These are phyloP conservation scores for Amanita rubescens DNA, from an alignment of 768 basidiomycete species.

Conservation along the genomic window DNA sequence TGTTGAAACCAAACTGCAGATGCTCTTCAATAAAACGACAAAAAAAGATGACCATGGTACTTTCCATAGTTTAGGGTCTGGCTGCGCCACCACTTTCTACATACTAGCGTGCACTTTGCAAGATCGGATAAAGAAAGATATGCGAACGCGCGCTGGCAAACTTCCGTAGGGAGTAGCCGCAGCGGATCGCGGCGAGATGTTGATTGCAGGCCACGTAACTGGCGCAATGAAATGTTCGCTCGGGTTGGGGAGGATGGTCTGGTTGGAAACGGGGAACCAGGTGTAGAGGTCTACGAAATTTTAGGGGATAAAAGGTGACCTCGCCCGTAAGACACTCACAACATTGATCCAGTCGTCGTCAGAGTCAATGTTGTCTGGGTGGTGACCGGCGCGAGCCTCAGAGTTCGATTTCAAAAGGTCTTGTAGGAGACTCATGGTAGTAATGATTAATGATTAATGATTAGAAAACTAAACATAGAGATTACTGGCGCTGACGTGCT, in stretches of 20 bases:
- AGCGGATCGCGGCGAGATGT: constrained; percentile 51
- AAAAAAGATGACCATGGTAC: constrained; percentile 10
- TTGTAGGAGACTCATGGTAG: constrained; percentile 59
- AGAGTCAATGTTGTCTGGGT: constrained; percentile 43
- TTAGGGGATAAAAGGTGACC: neutral
- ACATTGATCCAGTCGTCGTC: constrained; percentile 70
- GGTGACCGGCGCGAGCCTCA: constrained; percentile 9
- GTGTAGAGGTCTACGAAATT: constrained; percentile 47
- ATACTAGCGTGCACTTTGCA: constrained; percentile 73
- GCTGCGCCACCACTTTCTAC: constrained; percentile 80
- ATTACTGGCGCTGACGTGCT: constrained; percentile 13
- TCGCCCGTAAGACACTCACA: constrained; percentile 33
- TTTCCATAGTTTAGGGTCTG: constrained; percentile 88
- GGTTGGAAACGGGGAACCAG: constrained; percentile 62
- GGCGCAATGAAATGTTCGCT: constrained; percentile 32
- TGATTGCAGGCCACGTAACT: constrained; percentile 39
- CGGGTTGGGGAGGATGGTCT: constrained; percentile 50
- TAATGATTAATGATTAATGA: too few species aligned
- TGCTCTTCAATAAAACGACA: neutral
- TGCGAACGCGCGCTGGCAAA: constrained; percentile 73
- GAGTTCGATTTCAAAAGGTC: constrained; percentile 56
- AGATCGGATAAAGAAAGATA: constrained; percentile 56
- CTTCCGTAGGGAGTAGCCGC: constrained; percentile 67
- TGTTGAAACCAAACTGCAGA: constrained; percentile 87
- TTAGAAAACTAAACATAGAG: neutral